A percentile compares a stretch with the other conserved stretches of the same genome.
Conservation (phyloP, 345 rosid species). For the Isatis tinctoria region DNA sequence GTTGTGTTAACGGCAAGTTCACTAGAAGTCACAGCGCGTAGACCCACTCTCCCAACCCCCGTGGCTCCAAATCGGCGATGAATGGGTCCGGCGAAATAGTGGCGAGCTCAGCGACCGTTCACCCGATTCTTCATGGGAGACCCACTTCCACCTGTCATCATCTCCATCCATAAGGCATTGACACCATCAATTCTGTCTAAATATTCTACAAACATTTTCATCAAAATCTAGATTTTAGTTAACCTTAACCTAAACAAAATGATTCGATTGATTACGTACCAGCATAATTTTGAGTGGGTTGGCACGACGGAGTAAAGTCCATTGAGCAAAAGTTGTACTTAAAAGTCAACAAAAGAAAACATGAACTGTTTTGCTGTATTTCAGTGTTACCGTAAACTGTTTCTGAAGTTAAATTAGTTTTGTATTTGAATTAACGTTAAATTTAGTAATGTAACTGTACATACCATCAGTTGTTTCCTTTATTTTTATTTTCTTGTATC, state of each 20-base stretch:
- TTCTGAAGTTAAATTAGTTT: too few relatives aligned
- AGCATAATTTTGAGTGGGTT: neutral
- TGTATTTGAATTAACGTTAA: too few relatives aligned
- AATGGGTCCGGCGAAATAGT: conserved; percentile 22
- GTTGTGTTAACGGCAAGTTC: conserved; percentile 34
- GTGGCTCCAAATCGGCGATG: conserved; percentile 5
- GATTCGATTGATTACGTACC: neutral
- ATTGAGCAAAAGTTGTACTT: neutral
- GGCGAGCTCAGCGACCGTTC: conserved; percentile 12
- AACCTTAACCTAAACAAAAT: neutral
- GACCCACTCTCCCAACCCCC: conserved; percentile 14
- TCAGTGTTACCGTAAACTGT: too few relatives aligned
- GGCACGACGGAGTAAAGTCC: neutral
- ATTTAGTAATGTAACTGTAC: too few relatives aligned
- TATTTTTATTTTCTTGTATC: neutral
- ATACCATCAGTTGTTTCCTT: neutral
- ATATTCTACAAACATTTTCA: neutral
- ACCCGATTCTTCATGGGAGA: conserved; percentile 22
- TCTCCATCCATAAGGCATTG: neutral
- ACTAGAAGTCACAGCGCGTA: conserved; percentile 22
- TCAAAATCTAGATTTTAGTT: neutral
- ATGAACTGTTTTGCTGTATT: neutral
- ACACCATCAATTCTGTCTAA: conserved; percentile 2
- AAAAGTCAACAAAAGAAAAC: neutral
- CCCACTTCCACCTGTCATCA: neutral